phyloP scores from a whole-genome alignment of 2,329 filamentous ascomycete genomes.

The Fusarium acutatum region DNA sequence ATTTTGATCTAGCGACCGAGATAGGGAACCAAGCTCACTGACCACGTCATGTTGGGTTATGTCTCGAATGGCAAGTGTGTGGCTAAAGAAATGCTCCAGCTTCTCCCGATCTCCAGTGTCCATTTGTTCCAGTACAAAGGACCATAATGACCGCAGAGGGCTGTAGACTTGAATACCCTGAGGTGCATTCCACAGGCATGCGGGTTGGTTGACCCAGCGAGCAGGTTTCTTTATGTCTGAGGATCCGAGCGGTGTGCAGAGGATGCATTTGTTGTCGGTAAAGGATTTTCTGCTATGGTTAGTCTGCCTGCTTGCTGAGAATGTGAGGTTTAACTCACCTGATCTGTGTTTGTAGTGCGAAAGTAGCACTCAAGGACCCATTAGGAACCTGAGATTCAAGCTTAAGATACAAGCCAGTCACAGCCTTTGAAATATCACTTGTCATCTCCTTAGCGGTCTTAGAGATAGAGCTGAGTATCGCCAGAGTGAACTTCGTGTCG shows the following conservation, averaged over 20 bases:
- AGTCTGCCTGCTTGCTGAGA: too few relatives aligned
- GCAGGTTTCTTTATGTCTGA: accelerated
- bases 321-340: too few relatives aligned
- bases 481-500: not conserved
- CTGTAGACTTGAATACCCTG: not conserved
- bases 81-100: not conserved
- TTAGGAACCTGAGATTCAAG: not conserved
- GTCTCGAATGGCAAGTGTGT: not conserved
- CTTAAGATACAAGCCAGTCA: not conserved
- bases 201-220: not conserved
- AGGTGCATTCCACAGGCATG: not conserved
- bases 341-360: not conserved
- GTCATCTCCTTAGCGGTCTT: accelerated
- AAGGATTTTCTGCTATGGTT: not conserved
- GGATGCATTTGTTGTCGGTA: not conserved
- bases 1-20: not conserved
- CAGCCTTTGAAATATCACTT: not conserved
- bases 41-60: not conserved
- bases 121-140: not conserved
- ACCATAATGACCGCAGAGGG: not conserved
- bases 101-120: not conserved
- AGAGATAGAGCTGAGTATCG: not conserved
- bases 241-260: not conserved
- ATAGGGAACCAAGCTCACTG: not conserved
- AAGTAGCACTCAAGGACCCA: not conserved